These are phyloP conservation scores for Colletotrichum limetticola DNA, from an alignment of 2,329 filamentous ascomycete genomes.

Conservation along the genomic window DNA sequence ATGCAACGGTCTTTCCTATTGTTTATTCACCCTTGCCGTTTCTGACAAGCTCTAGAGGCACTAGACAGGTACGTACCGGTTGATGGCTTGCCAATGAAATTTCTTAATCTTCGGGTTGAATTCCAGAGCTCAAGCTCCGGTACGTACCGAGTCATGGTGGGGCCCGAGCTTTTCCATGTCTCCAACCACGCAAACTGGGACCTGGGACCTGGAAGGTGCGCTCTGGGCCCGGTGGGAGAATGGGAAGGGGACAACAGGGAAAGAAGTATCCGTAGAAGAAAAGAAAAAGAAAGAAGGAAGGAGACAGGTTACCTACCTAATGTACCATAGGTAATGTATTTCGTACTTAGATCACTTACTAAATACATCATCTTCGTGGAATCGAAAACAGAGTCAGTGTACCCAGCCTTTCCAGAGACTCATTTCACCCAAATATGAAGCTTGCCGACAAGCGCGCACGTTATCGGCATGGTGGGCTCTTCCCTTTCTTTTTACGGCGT, in stretches of 20 bases:
- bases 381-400: not conserved
- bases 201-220: not conserved
- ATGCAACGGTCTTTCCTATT: not conserved
- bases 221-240: not conserved
- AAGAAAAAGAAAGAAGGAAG: not conserved
- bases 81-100: not conserved
- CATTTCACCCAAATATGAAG: not conserved
- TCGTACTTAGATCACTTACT: too few species aligned
- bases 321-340: too few species aligned
- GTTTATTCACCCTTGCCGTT: not conserved
- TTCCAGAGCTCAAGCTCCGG: not conserved
- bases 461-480: not conserved
- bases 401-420: not conserved
- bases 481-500: not conserved
- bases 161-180: not conserved
- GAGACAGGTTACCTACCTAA: too few species aligned
- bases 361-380: not conserved
- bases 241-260: not conserved
- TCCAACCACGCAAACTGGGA: too few species aligned
- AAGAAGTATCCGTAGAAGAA: not conserved
- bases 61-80: not conserved
- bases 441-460: not conserved
- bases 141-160: not conserved
- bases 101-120: not conserved
- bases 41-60: not conserved